phyloP scores from a whole-genome alignment of 2,329 filamentous ascomycete genomes.

The Alternaria burnsii region DNA sequence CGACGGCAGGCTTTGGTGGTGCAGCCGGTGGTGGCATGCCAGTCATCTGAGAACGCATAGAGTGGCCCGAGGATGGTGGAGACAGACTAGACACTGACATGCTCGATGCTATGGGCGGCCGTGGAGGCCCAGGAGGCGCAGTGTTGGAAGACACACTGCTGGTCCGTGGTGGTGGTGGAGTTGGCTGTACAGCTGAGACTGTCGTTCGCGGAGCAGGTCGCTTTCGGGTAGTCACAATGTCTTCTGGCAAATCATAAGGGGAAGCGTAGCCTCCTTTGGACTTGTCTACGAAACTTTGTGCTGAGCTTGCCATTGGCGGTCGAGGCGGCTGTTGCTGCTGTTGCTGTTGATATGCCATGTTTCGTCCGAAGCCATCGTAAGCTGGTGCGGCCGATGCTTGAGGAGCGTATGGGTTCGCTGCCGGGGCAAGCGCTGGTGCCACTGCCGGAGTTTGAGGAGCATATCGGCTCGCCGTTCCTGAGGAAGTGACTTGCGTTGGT shows the following conservation, averaged over 20 bases:
- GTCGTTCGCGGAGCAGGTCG: conserved; percentile 52
- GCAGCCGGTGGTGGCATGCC: conserved; percentile 36
- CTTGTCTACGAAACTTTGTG: conserved; percentile 88
- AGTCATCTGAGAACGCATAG: conserved; percentile 42
- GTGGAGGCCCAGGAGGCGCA: conserved; percentile 29
- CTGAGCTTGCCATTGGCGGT: conserved; percentile 60
- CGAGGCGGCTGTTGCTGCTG: conserved; percentile 50
- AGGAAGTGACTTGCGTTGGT: conserved; percentile 24
- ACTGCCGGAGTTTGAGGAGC: conserved; percentile 45
- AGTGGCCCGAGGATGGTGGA: conserved; percentile 53
- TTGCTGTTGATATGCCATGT: conserved; percentile 36
- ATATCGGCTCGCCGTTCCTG: conserved; percentile 43
- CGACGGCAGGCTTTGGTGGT: conserved; percentile 37
- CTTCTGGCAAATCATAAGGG: conserved; percentile 93
- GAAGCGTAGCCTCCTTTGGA: conserved; percentile 91
- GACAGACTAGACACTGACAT: conserved; percentile 49
- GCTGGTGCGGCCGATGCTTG: conserved; percentile 51
- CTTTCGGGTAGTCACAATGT: conserved; percentile 77
- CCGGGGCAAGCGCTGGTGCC: conserved; percentile 27
- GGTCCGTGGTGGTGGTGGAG: conserved; percentile 66
- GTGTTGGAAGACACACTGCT: conserved; percentile 61
- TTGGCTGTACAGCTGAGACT: conserved; percentile 48
- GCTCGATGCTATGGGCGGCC: conserved; percentile 38
- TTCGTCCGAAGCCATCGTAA: conserved; percentile 46
- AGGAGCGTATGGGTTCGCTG: conserved; percentile 59